A percentile compares a stretch with the other conserved stretches of the same genome.
Conservation (phyloP, 257 asterid genomes). For the Knoxia roxburghii region DNA sequence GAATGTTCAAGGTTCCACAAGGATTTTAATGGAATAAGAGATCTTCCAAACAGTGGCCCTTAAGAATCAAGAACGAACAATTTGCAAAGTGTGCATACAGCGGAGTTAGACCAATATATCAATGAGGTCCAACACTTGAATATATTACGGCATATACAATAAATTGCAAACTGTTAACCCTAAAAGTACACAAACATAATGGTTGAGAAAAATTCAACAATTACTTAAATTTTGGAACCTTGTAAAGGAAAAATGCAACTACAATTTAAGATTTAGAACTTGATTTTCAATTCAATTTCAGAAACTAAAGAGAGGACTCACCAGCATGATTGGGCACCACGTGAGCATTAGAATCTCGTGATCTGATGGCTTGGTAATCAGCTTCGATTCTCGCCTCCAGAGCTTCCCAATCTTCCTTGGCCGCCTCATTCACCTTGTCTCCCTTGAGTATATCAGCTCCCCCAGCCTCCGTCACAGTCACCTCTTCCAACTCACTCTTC, state of each 20-base stretch:
- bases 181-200: neutral
- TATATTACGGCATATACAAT: neutral
- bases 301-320: constrained; percentile 16
- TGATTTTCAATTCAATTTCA: neutral
- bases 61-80: neutral
- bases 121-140: neutral
- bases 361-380: constrained; percentile 47
- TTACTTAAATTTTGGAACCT: constrained; percentile 1
- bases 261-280: constrained; percentile 7
- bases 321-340: constrained; percentile 93
- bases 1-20: constrained; percentile 13
- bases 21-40: too few relatives aligned
- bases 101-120: neutral
- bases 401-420: constrained; percentile 41
- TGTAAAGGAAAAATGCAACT: constrained; percentile 10
- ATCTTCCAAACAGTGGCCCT: neutral
- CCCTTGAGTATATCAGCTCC: constrained; percentile 34
- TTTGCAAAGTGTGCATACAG: neutral
- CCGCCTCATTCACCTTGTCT: constrained; percentile 37
- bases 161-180: neutral
- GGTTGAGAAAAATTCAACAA: neutral
- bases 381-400: constrained; percentile 67
- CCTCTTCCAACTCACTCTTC: constrained; percentile 37
- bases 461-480: constrained; percentile 20
- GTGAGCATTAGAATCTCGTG: constrained; percentile 58